Base-by-base conservation (phyloP, 2,329 filamentous ascomycete genomes). In the Ceratocystis variospora region DNA sequence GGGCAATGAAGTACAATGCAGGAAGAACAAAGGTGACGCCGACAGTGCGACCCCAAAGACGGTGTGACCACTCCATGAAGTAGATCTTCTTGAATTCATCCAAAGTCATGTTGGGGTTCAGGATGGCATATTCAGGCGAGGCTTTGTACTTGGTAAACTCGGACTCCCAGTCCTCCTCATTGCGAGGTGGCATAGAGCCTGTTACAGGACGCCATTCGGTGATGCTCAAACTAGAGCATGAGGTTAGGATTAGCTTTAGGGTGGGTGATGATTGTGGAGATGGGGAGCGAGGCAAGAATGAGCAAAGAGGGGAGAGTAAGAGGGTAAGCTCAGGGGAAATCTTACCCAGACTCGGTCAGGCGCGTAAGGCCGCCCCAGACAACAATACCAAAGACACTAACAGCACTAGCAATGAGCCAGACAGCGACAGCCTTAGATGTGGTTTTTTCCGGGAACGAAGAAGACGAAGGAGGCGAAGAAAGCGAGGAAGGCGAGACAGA, bases 131-230 rank as follows among this genome's bases (percentile, higher is more conserved):
- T 76, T 99, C 94, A 69, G 94, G 94, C 22, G 91, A 96, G 55
- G 88, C 84, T 70, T 88, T 87, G 80, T 99, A 99, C 76, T 95
- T 94, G 66, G 86, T 80, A 77, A 97, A 99, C 73, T 97, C 94
- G 70, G 86, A 85, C 71, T 96, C 87, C 94, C 94, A 99, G 73
- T 93, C 89, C 68, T 81, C 85, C 28, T 81, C 77, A 72, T 84
- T 88, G 76, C 89, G 83, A 46, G 94, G 94, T 45, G 91, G 92
- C 46, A 95, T 79, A 17, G 91, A 92, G 71, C 94, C 94, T 8
- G 94, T 97, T 55, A 99, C 92, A 62, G 94, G 94, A 71, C 87
- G 87, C 94, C 94, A 99, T 88, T 99, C 94, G 69, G 94, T 99
- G 72, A 99, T 99, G 75, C 92, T 96, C 70, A 99, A 81, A 59